Base-by-base conservation (phyloP, 805 yeast species). In the Clavispora santaluciae region DNA sequence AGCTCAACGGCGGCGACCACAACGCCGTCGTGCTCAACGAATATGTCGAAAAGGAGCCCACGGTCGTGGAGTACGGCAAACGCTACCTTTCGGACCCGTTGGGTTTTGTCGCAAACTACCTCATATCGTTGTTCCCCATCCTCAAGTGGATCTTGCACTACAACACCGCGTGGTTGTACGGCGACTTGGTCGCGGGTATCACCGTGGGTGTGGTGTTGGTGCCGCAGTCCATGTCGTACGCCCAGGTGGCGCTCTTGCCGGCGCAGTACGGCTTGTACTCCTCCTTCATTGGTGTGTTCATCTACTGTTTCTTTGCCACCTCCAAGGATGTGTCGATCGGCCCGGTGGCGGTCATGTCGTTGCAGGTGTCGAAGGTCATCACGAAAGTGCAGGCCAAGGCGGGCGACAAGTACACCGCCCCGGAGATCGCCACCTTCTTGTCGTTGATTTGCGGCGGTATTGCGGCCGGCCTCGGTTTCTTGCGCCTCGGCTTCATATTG, bases 221-320 rank as follows among this genome's bases (percentile, higher is more conserved):
- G 22, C 97, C 97, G 3, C 97, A 90, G 63, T 81, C 93, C 3
- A 90, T 90, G 97, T 89, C 96, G 0, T 90, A 90, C 59, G 97
- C 97, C 7, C 80, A 77, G 56, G 67, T 90, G 46, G 97, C 97
- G 5, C 81, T 85, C 5, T 73, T 90, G 45, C 71, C 80, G 5
- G 79, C 95, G 5, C 83, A 89, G 60, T 90, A 81, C 54, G 97
- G 97, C 37, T 75, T 90, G 35, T 90, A 90, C 64, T 86, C 96
- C 11, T 86, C 95, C 0, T 90, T 90, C 56, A 82, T 90, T 35
- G 97, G 97, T 57, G 95, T 89, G 10, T 75, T 88, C 56, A 78
- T 85, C 39, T 90, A 90, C 62, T 83, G 95, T 37, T 76, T 90
- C 54, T 90, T 90, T 64, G 97, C 97, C 11, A 90, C 97, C 11